Evolutionary conservation across 306 rosid species (phyloP).

Genomic region (Rosa persica): DNA sequence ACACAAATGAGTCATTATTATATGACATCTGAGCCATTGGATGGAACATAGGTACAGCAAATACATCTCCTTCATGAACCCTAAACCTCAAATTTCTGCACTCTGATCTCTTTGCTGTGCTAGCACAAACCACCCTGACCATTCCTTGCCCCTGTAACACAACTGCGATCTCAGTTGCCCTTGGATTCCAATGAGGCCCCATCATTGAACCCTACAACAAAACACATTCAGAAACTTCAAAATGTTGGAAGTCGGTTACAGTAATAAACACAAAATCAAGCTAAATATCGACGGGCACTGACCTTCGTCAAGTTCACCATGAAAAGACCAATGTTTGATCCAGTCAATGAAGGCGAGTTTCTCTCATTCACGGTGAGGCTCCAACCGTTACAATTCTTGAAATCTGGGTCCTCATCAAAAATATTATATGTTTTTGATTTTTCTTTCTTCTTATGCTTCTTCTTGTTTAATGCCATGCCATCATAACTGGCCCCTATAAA

Average conservation of each 20-base stretch:
- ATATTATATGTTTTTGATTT: slow-evolving; percentile 41
- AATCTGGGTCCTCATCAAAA: slow-evolving; percentile 52
- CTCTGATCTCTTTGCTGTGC: slow-evolving; percentile 27
- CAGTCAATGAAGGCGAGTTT: slow-evolving; percentile 35
- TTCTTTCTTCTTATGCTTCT: slow-evolving; percentile 28
- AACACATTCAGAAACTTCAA: not conserved
- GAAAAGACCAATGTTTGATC: slow-evolving; percentile 55
- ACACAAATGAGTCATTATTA: slow-evolving; percentile 58
- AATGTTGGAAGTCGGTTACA: not conserved
- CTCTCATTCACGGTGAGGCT: slow-evolving; percentile 59
- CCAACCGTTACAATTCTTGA: slow-evolving; percentile 66
- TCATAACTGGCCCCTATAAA: slow-evolving; percentile 20
- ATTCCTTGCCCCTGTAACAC: slow-evolving; percentile 70
- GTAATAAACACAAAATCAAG: not conserved
- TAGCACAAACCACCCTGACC: slow-evolving; percentile 62
- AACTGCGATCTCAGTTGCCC: slow-evolving; percentile 64
- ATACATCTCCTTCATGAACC: slow-evolving; percentile 70
- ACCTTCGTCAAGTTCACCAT: slow-evolving; percentile 79
- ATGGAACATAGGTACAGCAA: slow-evolving; percentile 70
- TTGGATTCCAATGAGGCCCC: slow-evolving; percentile 96
- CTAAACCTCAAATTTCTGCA: slow-evolving; percentile 60
- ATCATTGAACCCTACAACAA: slow-evolving; percentile 65
- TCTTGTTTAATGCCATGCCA: slow-evolving; percentile 27
- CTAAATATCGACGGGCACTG: slow-evolving; percentile 13
- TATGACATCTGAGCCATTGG: slow-evolving; percentile 92